These are phyloP conservation scores for Davidsoniella neocaledoniae DNA, from an alignment of 2,329 filamentous ascomycete genomes.

Conservation along the genomic window DNA sequence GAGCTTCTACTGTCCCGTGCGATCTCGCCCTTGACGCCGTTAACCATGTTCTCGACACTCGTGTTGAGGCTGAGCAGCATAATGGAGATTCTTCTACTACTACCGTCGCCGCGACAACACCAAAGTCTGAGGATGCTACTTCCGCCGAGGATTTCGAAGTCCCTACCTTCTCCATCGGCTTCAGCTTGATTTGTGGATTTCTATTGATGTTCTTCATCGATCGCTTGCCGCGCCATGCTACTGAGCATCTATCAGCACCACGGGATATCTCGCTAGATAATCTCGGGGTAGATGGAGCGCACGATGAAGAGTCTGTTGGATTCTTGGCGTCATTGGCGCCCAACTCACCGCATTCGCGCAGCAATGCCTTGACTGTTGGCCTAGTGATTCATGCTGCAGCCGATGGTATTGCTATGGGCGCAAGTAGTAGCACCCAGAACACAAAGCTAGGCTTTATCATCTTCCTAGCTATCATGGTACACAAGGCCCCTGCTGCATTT, in stretches of 20 bases:
- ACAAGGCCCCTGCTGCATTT: slow-evolving; percentile 93
- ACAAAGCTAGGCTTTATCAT: slow-evolving; percentile 74
- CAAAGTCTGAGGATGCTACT: slow-evolving; percentile 16
- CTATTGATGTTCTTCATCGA: slow-evolving; percentile 96
- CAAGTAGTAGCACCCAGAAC: slow-evolving; percentile 60
- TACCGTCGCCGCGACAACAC: slow-evolving; percentile 12
- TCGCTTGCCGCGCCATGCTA: slow-evolving; percentile 58
- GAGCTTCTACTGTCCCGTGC: not conserved
- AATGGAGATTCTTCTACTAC: not conserved
- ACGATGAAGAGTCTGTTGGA: slow-evolving; percentile 39
- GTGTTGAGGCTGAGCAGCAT: slow-evolving; percentile 9
- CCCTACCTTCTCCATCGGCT: slow-evolving; percentile 64
- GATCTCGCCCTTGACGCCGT: slow-evolving; percentile 13
- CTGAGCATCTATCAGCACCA: slow-evolving; percentile 45
- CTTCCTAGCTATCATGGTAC: slow-evolving; percentile 91
- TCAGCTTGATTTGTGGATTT: slow-evolving; percentile 77
- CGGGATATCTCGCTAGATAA: slow-evolving; percentile 83
- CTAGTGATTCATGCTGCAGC: slow-evolving; percentile 93
- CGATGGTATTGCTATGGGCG: slow-evolving; percentile 89
- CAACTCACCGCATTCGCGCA: slow-evolving; percentile 40
- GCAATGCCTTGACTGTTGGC: slow-evolving; percentile 73
- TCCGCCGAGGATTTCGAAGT: slow-evolving; percentile 25
- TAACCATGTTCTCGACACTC: slow-evolving; percentile 10
- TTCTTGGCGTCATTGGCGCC: slow-evolving; percentile 43
- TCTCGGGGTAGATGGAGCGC: slow-evolving; percentile 30